Evolutionary conservation across 106 monocot species (phyloP).

Genomic region (Posidonia australis): DNA sequence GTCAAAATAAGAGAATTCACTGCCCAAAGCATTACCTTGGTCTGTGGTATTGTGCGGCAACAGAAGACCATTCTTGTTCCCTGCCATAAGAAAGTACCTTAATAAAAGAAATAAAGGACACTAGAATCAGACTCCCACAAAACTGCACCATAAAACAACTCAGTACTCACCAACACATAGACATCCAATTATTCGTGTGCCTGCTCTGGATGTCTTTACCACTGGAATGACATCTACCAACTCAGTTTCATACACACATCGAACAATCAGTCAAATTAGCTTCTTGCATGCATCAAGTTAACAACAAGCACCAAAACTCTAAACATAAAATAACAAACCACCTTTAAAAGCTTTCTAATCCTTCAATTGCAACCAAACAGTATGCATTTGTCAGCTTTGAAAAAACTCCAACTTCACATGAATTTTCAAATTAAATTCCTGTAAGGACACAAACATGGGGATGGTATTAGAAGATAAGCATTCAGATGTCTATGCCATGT

Average conservation of each 20-base stretch:
- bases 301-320: too few species aligned
- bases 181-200: constrained; percentile 81
- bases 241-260: constrained; percentile 17
- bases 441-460: constrained; percentile 1
- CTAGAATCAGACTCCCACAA: neutral
- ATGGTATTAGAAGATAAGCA: too few species aligned
- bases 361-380: constrained; percentile 15
- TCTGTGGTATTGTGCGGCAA: constrained; percentile 90
- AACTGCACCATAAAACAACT: neutral
- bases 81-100: constrained; percentile 18
- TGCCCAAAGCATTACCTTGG: constrained; percentile 46
- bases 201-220: constrained; percentile 13
- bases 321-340: neutral
- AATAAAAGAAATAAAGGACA: neutral
- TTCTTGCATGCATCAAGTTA: too few species aligned
- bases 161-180: constrained; percentile 67
- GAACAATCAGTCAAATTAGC: neutral
- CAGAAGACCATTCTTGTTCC: constrained; percentile 97
- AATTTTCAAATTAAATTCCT: constrained; percentile 36
- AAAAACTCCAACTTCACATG: constrained; percentile 15
- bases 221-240: constrained; percentile 25
- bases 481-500: too few species aligned
- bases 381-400: constrained; percentile 20
- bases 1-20: neutral
- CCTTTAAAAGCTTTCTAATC: constrained; percentile 36